These are phyloP conservation scores for Berberis vulgaris DNA, from an alignment of 164 flowering plant species.

Conservation along the genomic window DNA sequence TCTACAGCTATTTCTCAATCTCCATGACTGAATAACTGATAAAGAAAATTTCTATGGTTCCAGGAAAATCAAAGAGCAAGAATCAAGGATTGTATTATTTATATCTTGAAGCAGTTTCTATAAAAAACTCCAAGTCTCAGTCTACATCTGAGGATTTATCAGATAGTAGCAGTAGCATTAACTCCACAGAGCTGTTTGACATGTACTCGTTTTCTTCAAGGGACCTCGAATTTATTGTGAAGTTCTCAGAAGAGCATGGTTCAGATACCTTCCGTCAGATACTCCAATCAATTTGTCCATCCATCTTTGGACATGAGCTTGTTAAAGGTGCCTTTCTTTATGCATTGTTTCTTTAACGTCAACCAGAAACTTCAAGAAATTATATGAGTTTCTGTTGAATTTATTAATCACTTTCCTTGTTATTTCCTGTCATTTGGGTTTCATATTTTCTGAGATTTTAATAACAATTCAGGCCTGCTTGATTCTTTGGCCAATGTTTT, in stretches of 20 bases:
- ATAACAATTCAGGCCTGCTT: too few relatives aligned
- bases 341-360: neutral
- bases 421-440: too few relatives aligned
- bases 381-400: too few relatives aligned
- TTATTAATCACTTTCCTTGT: too few relatives aligned
- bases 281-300: constrained; percentile 91
- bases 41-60: constrained; percentile 6
- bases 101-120: constrained; percentile 82
- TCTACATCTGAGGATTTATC: constrained; percentile 43
- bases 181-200: constrained; percentile 54
- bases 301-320: constrained; percentile 97
- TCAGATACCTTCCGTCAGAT: constrained; percentile 77
- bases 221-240: constrained; percentile 86
- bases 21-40: neutral
- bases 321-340: constrained; percentile 56
- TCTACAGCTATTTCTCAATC: too few relatives aligned
- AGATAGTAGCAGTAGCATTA: constrained; percentile 33
- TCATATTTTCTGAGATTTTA: too few relatives aligned
- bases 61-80: constrained; percentile 88
- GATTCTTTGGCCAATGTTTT: too few relatives aligned
- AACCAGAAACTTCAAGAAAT: neutral
- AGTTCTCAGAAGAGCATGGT: constrained; percentile 76
- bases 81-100: constrained; percentile 82
- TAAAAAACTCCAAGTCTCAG: constrained; percentile 76
- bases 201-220: constrained; percentile 69